phyloP scores from a whole-genome alignment of 2,329 filamentous ascomycete genomes.

The Penicillium janthinellum region DNA sequence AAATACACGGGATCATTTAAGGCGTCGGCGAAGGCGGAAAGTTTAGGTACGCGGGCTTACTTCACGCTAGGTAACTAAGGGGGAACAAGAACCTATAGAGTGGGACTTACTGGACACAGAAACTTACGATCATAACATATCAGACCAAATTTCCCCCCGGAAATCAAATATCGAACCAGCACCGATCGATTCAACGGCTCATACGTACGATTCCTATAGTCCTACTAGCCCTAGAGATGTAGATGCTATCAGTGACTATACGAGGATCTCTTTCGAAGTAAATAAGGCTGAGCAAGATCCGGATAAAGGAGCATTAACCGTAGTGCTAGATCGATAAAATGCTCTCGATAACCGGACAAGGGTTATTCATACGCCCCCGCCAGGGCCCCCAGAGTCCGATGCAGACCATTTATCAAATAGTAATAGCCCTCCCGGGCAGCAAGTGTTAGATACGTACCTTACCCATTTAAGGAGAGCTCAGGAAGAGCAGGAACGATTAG shows the following conservation, averaged over 20 bases:
- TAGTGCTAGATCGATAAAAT: neutral
- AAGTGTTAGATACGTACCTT: neutral
- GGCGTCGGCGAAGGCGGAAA: neutral
- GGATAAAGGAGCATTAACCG: neutral
- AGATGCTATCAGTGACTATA: neutral
- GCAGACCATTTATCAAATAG: neutral
- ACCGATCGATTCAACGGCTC: neutral
- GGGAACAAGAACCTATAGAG: neutral
- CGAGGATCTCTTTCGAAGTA: neutral
- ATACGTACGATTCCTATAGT: neutral
- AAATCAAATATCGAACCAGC: neutral
- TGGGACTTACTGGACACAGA: neutral
- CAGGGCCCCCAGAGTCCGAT: neutral
- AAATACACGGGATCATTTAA: neutral
- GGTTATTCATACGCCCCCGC: neutral
- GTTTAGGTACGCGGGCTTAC: neutral
- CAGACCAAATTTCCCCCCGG: neutral
- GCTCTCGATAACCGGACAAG: neutral
- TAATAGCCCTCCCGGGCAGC: neutral
- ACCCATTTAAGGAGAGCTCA: neutral
- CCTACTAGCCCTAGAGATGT: neutral
- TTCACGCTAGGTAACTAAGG: neutral
- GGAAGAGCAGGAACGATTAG: constrained; percentile 1
- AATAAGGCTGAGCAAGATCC: neutral
- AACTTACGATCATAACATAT: neutral